phyloP scores from a whole-genome alignment of 1,139 yeast genomes.

The Suhomyces chickasaworum region DNA sequence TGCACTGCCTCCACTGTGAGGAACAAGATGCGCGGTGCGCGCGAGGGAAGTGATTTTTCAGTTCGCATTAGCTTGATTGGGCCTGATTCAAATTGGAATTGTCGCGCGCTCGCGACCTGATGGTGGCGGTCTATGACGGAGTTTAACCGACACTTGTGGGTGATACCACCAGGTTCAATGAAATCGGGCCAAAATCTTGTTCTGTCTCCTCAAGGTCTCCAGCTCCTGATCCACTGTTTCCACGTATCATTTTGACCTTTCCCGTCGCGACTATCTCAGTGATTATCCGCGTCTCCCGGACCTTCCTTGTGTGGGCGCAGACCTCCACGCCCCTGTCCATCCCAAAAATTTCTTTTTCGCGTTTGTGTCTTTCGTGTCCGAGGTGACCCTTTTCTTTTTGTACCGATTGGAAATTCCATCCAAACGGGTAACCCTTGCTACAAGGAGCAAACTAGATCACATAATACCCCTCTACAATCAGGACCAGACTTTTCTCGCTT shows the following conservation, averaged over 20 bases:
- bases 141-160: no score
- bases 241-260: no score
- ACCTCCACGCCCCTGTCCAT: conserved; percentile 10
- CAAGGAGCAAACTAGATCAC: conserved; percentile 13
- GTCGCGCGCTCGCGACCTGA: conserved; percentile 1
- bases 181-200: no score
- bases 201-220: no score
- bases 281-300: not conserved
- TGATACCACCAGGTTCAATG: not conserved
- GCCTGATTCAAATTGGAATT: not conserved
- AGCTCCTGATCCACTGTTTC: no score
- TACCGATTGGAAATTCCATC: conserved; percentile 12
- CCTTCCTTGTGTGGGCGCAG: conserved; percentile 2
- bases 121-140: not conserved
- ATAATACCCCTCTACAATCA: conserved; percentile 11
- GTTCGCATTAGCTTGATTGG: not conserved
- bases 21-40: not conserved
- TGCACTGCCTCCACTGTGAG: not conserved
- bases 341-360: conserved; percentile 13
- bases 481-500: conserved; percentile 13
- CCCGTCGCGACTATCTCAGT: not conserved
- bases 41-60: not conserved
- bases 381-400: conserved; percentile 8
- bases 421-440: conserved; percentile 12
- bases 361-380: conserved; percentile 11